Conservation (phyloP, 208 protist species). For the Leishmania tarentolae region DNA sequence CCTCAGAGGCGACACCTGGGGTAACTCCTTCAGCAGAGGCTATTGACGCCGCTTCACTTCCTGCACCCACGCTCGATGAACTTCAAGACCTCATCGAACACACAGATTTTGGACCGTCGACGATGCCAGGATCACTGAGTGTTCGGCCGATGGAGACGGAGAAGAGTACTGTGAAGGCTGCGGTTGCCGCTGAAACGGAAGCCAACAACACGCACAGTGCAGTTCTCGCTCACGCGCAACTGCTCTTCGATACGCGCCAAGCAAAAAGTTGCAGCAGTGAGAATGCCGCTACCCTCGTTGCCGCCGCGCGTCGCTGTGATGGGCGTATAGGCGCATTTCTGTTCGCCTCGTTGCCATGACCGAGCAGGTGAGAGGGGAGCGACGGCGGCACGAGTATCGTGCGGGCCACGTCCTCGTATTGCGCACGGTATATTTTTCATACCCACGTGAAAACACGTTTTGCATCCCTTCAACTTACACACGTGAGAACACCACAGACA, state of each 20-base stretch:
- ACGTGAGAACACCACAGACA: neutral
- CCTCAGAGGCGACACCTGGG: neutral
- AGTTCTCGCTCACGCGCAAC: conserved; percentile 10
- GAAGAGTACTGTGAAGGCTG: neutral
- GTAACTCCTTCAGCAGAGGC: neutral
- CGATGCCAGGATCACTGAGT: neutral
- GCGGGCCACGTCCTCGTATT: neutral
- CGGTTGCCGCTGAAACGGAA: neutral
- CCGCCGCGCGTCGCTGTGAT: conserved; percentile 42
- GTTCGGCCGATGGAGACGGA: neutral
- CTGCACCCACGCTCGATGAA: neutral
- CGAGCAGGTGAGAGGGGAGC: neutral
- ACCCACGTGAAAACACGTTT: neutral
- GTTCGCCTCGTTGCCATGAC: conserved; percentile 2
- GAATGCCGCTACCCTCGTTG: conserved; percentile 35
- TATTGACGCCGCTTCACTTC: neutral
- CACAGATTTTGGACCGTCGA: neutral
- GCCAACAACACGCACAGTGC: conserved; percentile 16
- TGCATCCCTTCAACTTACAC: neutral
- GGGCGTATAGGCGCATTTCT: conserved; percentile 32
- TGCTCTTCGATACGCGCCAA: conserved; percentile 40
- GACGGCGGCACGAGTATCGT: neutral
- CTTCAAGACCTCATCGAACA: neutral
- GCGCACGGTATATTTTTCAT: neutral
- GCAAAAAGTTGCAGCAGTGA: conserved; percentile 29